Conservation (phyloP, 352 stramenopile species). For the Phytophthora sp. region DNA sequence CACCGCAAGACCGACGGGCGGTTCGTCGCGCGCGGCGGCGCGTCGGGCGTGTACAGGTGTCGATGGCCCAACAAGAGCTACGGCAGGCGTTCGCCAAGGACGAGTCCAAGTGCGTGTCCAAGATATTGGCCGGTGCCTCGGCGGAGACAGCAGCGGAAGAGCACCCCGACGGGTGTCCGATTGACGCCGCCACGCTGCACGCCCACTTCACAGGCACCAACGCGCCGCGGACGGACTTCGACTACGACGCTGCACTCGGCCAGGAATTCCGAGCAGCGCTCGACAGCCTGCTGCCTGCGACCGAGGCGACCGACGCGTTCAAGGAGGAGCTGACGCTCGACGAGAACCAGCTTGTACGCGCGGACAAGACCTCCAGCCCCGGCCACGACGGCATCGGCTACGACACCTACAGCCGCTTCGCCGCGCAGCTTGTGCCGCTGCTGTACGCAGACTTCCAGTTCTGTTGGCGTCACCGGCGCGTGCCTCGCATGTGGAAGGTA, state of each 20-base stretch:
- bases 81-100: background rate
- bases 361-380: background rate
- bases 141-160: background rate
- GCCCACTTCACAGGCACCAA: too few relatives aligned
- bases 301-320: background rate
- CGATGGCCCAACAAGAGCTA: background rate
- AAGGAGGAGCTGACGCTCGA: background rate
- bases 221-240: too few relatives aligned
- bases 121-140: background rate
- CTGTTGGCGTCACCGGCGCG: background rate
- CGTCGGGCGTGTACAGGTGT: background rate
- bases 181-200: background rate
- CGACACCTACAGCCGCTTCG: slow-evolving; percentile 18
- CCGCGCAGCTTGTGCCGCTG: slow-evolving; percentile 4
- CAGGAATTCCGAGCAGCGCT: background rate
- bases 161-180: background rate
- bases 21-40: slow-evolving; percentile 1
- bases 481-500: background rate
- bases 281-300: background rate
- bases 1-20: background rate
- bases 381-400: slow-evolving; percentile 28
- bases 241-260: too few relatives aligned
- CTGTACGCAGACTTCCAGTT: slow-evolving; percentile 10
- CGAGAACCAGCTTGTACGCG: slow-evolving; percentile 18
- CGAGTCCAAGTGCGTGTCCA: slow-evolving; percentile 7